Conservation (phyloP, 805 yeast genomes). For the Naumovozyma castellii region DNA sequence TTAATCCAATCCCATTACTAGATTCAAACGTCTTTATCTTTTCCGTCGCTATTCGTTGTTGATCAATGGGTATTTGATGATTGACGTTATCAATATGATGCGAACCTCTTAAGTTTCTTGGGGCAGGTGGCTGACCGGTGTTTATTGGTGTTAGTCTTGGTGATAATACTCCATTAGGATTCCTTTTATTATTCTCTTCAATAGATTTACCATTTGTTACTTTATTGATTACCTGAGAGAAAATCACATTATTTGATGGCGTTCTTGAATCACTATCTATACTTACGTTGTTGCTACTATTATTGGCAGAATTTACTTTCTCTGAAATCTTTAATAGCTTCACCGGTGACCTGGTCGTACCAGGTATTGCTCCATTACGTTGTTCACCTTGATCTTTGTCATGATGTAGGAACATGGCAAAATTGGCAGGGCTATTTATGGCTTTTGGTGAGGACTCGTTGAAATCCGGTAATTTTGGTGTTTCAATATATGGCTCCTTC, state of each 20-base stretch:
- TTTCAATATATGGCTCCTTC: background rate
- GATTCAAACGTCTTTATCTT: background rate
- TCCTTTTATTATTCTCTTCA: constrained; percentile 4
- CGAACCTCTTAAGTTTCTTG: background rate
- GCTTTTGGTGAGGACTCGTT: background rate
- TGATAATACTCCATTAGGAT: background rate
- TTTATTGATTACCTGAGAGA: background rate
- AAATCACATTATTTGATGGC: background rate
- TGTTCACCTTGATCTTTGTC: constrained; percentile 28
- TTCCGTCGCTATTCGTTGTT: background rate
- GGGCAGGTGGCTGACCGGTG: background rate
- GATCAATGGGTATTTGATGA: too few relatives aligned
- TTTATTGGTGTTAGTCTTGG: background rate
- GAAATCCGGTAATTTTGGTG: background rate
- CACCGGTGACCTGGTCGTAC: constrained; percentile 32
- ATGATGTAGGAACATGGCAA: background rate
- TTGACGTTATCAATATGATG: background rate
- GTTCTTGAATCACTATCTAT: background rate
- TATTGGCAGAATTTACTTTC: constrained; percentile 27
- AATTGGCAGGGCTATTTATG: background rate
- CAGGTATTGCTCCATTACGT: constrained; percentile 48
- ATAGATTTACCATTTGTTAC: background rate
- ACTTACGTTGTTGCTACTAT: background rate
- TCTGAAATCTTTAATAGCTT: constrained; percentile 63
- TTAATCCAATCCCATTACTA: background rate